phyloP scores from a whole-genome alignment of 805 yeast genomes.

The Candida quercuum region DNA sequence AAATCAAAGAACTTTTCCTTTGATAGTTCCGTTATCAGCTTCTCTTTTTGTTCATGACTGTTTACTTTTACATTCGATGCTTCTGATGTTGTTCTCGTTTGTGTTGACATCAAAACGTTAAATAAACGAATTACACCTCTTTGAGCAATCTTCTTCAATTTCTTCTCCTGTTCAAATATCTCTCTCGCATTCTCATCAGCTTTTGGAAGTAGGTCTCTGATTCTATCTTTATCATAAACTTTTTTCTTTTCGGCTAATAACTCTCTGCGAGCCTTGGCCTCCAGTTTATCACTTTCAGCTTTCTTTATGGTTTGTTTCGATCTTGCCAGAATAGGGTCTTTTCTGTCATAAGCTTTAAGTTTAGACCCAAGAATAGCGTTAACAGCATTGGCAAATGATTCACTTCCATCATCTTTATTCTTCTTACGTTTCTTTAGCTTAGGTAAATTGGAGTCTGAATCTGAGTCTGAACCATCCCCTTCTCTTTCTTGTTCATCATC shows the following conservation, averaged over 20 bases:
- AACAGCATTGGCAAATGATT: constrained; percentile 75
- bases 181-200: constrained; percentile 54
- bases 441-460: constrained; percentile 26
- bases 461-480: constrained; percentile 9
- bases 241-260: constrained; percentile 67
- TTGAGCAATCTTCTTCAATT: constrained; percentile 76
- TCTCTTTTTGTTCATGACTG: constrained; percentile 43
- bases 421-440: constrained; percentile 50
- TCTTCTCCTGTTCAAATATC: constrained; percentile 60
- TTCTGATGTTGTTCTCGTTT: constrained; percentile 51
- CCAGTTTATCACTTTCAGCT: constrained; percentile 76
- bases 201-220: constrained; percentile 60
- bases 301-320: constrained; percentile 65
- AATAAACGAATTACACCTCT: constrained; percentile 81
- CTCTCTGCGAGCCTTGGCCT: constrained; percentile 73
- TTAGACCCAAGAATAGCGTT: constrained; percentile 78
- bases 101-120: constrained; percentile 80
- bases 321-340: constrained; percentile 88
- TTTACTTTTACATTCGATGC: constrained; percentile 39
- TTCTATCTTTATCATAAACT: constrained; percentile 59
- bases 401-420: constrained; percentile 64
- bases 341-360: constrained; percentile 82
- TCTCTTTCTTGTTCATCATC: constrained; percentile 7
- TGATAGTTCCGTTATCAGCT: constrained; percentile 69
- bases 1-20: constrained; percentile 87